Evolutionary conservation across 805 yeast genomes (phyloP).

Genomic region (Grigorovia jiainica): DNA sequence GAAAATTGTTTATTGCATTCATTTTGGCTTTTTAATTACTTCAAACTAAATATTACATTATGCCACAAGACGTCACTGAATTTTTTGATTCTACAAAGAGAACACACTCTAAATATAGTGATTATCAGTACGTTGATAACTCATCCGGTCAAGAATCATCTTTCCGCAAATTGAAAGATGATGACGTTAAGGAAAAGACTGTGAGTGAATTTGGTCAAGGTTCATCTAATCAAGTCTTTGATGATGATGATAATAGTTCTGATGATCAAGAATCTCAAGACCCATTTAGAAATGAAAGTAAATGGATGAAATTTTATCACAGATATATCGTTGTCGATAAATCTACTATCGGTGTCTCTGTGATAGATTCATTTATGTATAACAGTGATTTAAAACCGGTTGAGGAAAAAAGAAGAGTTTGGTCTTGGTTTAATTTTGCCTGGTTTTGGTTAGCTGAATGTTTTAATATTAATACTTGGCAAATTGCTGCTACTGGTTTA

Average conservation of each 20-base stretch:
- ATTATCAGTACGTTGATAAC: conserved; percentile 6
- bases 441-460: conserved; percentile 86
- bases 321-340: conserved; percentile 20
- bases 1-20: neutral
- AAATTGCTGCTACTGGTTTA: conserved; percentile 83
- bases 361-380: conserved; percentile 39
- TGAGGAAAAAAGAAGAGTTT: conserved; percentile 59
- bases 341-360: conserved; percentile 28
- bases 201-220: neutral
- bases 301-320: conserved; percentile 18
- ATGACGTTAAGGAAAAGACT: neutral
- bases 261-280: neutral
- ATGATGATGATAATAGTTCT: neutral
- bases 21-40: neutral
- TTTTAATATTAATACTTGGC: conserved; percentile 86
- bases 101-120: conserved; percentile 5
- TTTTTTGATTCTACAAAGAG: conserved; percentile 6
- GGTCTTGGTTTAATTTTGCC: conserved; percentile 79
- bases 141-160: conserved; percentile 3
- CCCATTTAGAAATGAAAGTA: conserved; percentile 4
- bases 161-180: neutral
- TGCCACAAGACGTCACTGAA: conserved; percentile 10
- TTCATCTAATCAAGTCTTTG: neutral
- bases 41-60: neutral
- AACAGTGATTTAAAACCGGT: conserved; percentile 78